phyloP scores from a whole-genome alignment of 768 basidiomycete species.

The Hypholoma fasciculare region DNA sequence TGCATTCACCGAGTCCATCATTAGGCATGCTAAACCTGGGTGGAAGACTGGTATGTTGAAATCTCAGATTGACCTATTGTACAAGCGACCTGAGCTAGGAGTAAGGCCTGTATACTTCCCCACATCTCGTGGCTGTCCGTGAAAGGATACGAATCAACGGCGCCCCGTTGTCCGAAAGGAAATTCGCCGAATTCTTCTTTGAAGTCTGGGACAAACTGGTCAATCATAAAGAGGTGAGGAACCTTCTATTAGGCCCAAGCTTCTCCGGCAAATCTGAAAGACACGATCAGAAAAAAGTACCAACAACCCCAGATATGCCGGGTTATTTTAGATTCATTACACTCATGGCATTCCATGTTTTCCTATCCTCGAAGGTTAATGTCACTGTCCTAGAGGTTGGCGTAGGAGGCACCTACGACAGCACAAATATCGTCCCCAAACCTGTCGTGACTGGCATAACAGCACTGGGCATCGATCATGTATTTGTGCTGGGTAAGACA shows the following conservation, averaged over 20 bases:
- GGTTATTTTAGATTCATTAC: slow-evolving; percentile 95
- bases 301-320: slow-evolving; percentile 70
- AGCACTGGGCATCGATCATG: slow-evolving; percentile 91
- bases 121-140: slow-evolving; percentile 93
- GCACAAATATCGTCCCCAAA: slow-evolving; percentile 91
- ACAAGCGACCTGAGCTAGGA: not conserved
- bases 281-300: slow-evolving; percentile 40
- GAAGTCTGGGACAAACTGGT: slow-evolving; percentile 91
- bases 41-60: slow-evolving; percentile 78
- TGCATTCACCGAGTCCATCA: slow-evolving; percentile 86
- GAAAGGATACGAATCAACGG: slow-evolving; percentile 96
- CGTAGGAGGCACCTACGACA: slow-evolving; percentile 91
- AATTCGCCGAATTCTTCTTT: slow-evolving; percentile 91
- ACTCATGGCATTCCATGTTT: slow-evolving; percentile 88
- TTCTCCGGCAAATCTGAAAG: not conserved
- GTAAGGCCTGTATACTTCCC: slow-evolving; percentile 92
- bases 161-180: slow-evolving; percentile 80
- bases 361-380: slow-evolving; percentile 79
- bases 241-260: too few species aligned
- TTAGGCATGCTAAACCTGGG: slow-evolving; percentile 69
- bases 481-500: slow-evolving; percentile 83
- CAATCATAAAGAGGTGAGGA: slow-evolving; percentile 54
- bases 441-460: slow-evolving; percentile 92
- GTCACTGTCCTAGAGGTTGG: slow-evolving; percentile 96
- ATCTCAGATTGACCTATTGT: not conserved